Percentiles rank a stretch among this genome's conserved stretches.
These are phyloP conservation scores for Mycogone perniciosa DNA, from an alignment of 2,329 filamentous ascomycete species.

Conservation along the genomic window DNA sequence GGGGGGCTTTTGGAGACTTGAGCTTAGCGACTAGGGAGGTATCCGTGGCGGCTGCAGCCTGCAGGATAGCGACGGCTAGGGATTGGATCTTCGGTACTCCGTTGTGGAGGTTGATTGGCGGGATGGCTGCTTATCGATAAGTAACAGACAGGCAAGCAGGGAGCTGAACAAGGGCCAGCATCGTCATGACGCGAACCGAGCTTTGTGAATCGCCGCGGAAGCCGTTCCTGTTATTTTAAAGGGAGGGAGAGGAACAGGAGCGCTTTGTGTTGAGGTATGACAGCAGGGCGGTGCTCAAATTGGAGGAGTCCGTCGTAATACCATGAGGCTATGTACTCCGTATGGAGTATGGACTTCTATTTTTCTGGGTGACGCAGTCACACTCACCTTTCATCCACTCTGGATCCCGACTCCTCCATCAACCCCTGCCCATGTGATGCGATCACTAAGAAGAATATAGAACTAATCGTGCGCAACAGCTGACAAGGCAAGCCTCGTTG, in stretches of 20 bases:
- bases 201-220: background rate
- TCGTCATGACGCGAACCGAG: background rate
- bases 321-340: no score
- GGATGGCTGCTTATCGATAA: slow-evolving; percentile 9
- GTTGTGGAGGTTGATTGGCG: background rate
- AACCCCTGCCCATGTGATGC: background rate
- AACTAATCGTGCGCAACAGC: background rate
- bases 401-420: background rate
- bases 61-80: background rate
- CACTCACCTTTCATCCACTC: background rate
- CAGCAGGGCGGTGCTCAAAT: no score
- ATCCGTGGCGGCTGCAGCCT: background rate
- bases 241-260: no score
- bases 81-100: background rate
- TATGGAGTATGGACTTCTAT: background rate
- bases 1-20: background rate
- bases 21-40: background rate
- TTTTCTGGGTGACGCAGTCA: background rate
- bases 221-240: background rate
- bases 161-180: no score
- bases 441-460: background rate
- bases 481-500: background rate
- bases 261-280: no score
- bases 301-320: no score
- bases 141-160: background rate